These are phyloP conservation scores for Corylus avellana DNA, from an alignment of 306 rosid genomes.

Conservation along the genomic window DNA sequence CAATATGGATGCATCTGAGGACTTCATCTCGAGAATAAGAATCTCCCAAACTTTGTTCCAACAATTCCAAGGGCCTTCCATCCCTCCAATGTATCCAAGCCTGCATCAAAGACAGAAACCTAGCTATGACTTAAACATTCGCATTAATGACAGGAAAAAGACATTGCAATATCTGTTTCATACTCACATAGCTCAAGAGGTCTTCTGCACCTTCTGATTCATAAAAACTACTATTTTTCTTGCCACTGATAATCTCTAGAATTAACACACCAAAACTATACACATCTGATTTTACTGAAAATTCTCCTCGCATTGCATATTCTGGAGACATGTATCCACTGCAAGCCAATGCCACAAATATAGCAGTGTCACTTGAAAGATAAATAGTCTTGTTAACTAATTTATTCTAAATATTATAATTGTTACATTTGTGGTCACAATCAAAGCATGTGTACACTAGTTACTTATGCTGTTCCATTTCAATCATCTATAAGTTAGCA, in stretches of 20 bases:
- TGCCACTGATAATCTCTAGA: constrained; percentile 30
- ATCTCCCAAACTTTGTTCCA: constrained; percentile 20
- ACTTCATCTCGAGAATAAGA: background rate
- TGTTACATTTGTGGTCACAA: background rate
- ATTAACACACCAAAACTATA: constrained; percentile 32
- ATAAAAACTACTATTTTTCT: constrained; percentile 25
- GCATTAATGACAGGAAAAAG: background rate
- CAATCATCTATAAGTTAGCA: background rate
- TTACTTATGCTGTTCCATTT: background rate
- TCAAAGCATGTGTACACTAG: background rate
- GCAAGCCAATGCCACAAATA: background rate
- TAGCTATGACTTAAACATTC: too few species aligned
- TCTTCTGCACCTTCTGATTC: constrained; percentile 15
- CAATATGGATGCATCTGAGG: constrained; percentile 29
- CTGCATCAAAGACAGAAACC: constrained; percentile 12
- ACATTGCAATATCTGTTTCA: background rate
- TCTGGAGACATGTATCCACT: constrained; percentile 39
- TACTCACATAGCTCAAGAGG: constrained; percentile 33
- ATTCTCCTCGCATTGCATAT: constrained; percentile 29
- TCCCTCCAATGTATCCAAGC: constrained; percentile 59
- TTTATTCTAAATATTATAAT: background rate
- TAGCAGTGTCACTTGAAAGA: background rate
- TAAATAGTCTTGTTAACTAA: background rate
- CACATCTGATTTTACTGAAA: constrained; percentile 27
- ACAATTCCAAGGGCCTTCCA: constrained; percentile 22